Evolutionary conservation across 1,284 basidiomycete species (phyloP).

Genomic region (Farysia itapuensis): DNA sequence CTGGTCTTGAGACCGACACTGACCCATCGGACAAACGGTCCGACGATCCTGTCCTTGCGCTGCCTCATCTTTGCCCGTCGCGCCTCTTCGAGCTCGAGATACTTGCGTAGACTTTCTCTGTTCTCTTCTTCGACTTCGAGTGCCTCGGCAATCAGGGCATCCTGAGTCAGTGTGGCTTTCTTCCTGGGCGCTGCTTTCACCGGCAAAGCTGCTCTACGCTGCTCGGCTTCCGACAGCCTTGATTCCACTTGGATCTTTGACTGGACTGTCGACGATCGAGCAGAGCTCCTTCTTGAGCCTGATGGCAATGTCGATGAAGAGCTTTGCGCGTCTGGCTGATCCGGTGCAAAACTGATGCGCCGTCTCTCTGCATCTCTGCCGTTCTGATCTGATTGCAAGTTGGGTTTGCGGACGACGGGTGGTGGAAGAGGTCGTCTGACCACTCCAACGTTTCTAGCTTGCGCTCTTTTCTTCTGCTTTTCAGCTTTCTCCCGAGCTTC

Average conservation of each 20-base stretch:
- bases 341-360: constrained; percentile 21
- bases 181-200: constrained; percentile 16
- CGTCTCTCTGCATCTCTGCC: constrained; percentile 6
- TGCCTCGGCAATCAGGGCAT: constrained; percentile 75
- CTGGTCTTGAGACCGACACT: constrained; percentile 63
- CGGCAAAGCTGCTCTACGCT: constrained; percentile 65
- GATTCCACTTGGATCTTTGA: constrained; percentile 46
- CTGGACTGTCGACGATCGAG: constrained; percentile 44
- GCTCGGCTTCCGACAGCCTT: constrained; percentile 66
- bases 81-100: constrained; percentile 77
- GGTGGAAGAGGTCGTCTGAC: constrained; percentile 6
- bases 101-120: constrained; percentile 74
- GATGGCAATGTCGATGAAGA: constrained; percentile 1
- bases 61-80: constrained; percentile 71
- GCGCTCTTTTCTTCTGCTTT: constrained; percentile 23
- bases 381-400: not conserved
- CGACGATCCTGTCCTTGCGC: constrained; percentile 67
- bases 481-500: constrained; percentile 39
- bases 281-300: constrained; percentile 5
- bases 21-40: constrained; percentile 74
- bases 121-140: constrained; percentile 83
- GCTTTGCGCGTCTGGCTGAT: not conserved
- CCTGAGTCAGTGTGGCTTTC: constrained; percentile 67
- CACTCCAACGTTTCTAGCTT: constrained; percentile 6
- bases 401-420: not conserved